Evolutionary conservation across 257 asterid genomes (phyloP).

Genomic region (Anisodus tanguticus): DNA sequence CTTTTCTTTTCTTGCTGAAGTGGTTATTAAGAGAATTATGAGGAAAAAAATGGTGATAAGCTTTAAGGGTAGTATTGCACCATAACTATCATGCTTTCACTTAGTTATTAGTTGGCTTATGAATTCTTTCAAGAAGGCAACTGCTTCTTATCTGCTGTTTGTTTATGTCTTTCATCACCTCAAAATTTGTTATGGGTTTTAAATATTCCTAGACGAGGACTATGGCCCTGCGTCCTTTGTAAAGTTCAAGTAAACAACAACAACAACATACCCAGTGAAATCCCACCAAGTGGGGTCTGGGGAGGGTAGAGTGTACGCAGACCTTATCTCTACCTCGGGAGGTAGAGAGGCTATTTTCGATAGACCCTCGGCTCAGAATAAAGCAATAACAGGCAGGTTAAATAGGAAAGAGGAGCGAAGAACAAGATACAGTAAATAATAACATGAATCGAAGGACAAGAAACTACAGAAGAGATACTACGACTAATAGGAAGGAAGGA

Average conservation of each 20-base stretch:
- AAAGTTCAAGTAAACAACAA: not conserved
- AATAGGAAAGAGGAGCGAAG: too few relatives aligned
- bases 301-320: too few relatives aligned
- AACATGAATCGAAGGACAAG: too few relatives aligned
- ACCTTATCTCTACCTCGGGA: too few relatives aligned
- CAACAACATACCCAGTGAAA: too few relatives aligned
- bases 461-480: too few relatives aligned
- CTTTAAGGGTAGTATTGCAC: not conserved
- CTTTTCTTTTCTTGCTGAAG: not conserved
- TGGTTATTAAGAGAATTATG: not conserved
- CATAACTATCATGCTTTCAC: not conserved
- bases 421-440: too few relatives aligned
- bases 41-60: not conserved
- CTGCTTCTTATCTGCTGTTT: not conserved
- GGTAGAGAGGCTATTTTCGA: too few relatives aligned
- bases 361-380: too few relatives aligned
- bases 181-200: not conserved
- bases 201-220: not conserved
- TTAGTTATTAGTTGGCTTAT: not conserved
- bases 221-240: not conserved
- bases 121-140: not conserved
- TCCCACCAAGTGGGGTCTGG: too few relatives aligned
- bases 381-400: too few relatives aligned
- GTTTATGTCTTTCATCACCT: not conserved
- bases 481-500: too few relatives aligned